phyloP scores from a whole-genome alignment of 1,284 basidiomycete species.

The Trichosporon faecale region DNA sequence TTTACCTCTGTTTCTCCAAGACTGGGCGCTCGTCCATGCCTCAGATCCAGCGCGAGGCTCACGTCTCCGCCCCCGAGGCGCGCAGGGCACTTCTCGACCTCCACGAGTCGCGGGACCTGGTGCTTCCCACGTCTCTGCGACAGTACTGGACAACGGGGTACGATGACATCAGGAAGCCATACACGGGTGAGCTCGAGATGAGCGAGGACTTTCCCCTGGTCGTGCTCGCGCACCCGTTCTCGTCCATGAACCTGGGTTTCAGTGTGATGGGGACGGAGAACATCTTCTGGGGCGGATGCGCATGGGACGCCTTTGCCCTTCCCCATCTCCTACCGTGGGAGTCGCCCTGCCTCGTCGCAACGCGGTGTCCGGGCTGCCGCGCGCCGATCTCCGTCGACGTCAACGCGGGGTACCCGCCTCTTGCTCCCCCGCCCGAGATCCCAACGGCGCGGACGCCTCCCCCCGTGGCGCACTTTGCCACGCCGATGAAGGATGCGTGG shows the following conservation, averaged over 20 bases:
- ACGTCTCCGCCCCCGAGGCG: not conserved
- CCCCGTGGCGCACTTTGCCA: constrained; percentile 13
- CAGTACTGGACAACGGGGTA: not conserved
- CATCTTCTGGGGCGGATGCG: constrained; percentile 15
- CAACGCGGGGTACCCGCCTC: not conserved
- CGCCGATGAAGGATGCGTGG: constrained; percentile 13
- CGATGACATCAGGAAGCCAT: not conserved
- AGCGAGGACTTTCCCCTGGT: not conserved
- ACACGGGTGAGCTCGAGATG: not conserved
- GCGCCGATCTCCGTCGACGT: constrained; percentile 12
- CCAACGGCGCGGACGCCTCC: not conserved
- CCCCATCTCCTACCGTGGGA: not conserved
- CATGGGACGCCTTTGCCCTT: constrained; percentile 16
- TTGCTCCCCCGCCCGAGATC: not conserved
- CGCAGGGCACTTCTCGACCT: not conserved
- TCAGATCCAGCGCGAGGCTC: not conserved
- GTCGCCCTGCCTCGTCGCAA: constrained; percentile 13
- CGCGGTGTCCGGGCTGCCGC: constrained; percentile 12
- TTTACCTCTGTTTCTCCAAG: constrained; percentile 8
- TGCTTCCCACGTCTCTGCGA: not conserved
- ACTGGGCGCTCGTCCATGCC: constrained; percentile 2
- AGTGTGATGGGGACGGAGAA: constrained; percentile 14
- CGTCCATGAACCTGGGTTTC: constrained; percentile 15
- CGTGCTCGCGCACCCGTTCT: constrained; percentile 19
- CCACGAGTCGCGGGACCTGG: constrained; percentile 9